A percentile compares a stretch with the other conserved stretches of the same genome.
Conservation (phyloP, 805 yeast species). For the Kregervanrija pseudodelftensis region DNA sequence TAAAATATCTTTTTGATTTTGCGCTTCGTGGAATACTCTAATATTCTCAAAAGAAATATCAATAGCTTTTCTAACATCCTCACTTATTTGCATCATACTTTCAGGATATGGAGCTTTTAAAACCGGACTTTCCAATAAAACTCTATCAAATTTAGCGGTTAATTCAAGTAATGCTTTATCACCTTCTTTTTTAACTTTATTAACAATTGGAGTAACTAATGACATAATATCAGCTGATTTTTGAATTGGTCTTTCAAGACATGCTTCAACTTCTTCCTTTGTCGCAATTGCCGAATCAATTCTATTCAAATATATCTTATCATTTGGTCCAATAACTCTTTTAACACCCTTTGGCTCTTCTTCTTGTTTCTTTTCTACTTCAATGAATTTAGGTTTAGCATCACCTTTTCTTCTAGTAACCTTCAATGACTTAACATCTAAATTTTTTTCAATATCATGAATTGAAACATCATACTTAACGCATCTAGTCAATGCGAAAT, state of each 20-base stretch:
- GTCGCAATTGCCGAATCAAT: conserved; percentile 36
- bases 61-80: conserved; percentile 72
- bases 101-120: conserved; percentile 82
- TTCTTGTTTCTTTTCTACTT: conserved; percentile 11
- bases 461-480: conserved; percentile 69
- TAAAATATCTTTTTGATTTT: conserved; percentile 64
- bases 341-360: conserved; percentile 13
- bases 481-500: conserved; percentile 48
- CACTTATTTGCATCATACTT: conserved; percentile 64
- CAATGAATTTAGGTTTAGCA: conserved; percentile 75
- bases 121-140: conserved; percentile 61
- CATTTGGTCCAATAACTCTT: conserved; percentile 25
- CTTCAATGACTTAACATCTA: conserved; percentile 76
- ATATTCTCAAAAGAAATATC: conserved; percentile 88
- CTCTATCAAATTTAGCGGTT: conserved; percentile 89
- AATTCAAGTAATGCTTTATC: conserved; percentile 83
- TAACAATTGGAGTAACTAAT: conserved; percentile 83
- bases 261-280: conserved; percentile 43
- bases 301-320: conserved; percentile 43
- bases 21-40: conserved; percentile 89
- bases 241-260: conserved; percentile 91
- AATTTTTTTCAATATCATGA: conserved; percentile 74
- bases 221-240: conserved; percentile 89
- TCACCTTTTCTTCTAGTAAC: conserved; percentile 93
- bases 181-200: conserved; percentile 68